These are phyloP conservation scores for Amanita rubescens DNA, from an alignment of 768 basidiomycete genomes.

Conservation along the genomic window DNA sequence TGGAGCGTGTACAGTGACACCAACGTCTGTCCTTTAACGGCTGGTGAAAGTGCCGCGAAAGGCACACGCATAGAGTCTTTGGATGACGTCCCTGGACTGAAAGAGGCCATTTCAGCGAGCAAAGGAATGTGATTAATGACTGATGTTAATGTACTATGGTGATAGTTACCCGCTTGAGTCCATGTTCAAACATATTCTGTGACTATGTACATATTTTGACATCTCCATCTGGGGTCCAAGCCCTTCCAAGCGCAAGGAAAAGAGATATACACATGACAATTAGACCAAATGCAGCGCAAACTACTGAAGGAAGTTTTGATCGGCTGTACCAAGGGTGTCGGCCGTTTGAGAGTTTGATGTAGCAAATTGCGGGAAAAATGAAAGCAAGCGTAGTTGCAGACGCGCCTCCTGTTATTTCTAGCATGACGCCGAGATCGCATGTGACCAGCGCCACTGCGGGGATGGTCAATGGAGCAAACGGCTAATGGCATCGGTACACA, in stretches of 20 bases:
- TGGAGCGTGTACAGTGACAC: conserved; percentile 61
- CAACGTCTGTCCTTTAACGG: conserved; percentile 64
- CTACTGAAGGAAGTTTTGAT: conserved; percentile 65
- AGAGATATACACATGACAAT: conserved; percentile 75
- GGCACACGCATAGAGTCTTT: conserved; percentile 61
- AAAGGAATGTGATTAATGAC: conserved; percentile 14
- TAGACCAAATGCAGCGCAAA: conserved; percentile 67
- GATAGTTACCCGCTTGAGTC: conserved; percentile 9
- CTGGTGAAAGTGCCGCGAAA: conserved; percentile 58
- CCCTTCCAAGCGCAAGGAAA: conserved; percentile 67
- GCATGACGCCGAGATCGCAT: conserved; percentile 95
- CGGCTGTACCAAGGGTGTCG: conserved; percentile 58
- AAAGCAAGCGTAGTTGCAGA: conserved; percentile 89
- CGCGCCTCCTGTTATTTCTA: conserved; percentile 97
- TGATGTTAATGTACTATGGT: conserved; percentile 10
- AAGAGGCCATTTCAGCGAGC: conserved; percentile 23
- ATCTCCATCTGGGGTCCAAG: conserved; percentile 66
- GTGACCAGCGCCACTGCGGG: conserved; percentile 80
- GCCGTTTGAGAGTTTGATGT: conserved; percentile 62
- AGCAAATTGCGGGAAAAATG: conserved; percentile 87
- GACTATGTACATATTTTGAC: conserved; percentile 56
- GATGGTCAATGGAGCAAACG: conserved; percentile 4
- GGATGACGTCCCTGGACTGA: conserved; percentile 49
- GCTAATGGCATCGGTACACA: conserved; percentile 26
- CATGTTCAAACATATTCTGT: neutral